These are phyloP conservation scores for Alternaria angustiovoidea DNA, from an alignment of 2,329 filamentous ascomycete species.

Conservation along the genomic window DNA sequence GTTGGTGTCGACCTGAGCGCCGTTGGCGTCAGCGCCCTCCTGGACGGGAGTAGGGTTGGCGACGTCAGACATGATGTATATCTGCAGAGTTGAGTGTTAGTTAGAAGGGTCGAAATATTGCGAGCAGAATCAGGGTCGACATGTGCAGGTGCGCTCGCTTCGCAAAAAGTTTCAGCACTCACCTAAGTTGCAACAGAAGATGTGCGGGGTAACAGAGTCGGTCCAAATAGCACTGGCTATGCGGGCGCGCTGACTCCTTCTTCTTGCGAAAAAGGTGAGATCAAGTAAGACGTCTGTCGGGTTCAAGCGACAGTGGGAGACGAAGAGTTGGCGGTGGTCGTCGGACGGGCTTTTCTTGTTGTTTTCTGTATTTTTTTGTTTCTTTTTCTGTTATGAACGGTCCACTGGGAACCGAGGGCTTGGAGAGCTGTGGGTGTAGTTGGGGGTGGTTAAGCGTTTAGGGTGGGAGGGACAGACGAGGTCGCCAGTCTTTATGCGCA, in stretches of 20 bases:
- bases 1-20: constrained; percentile 74
- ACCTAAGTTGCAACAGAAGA: constrained; percentile 39
- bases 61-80: constrained; percentile 53
- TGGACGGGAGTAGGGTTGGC: constrained; percentile 63
- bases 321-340: constrained; percentile 39
- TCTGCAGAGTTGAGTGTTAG: constrained; percentile 36
- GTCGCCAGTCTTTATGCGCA: constrained; percentile 33
- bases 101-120: constrained; percentile 28
- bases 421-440: constrained; percentile 37
- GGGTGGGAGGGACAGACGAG: constrained; percentile 23
- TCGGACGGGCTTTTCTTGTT: constrained; percentile 43
- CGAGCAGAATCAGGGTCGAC: constrained; percentile 39
- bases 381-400: constrained; percentile 49
- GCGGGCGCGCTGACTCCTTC: constrained; percentile 30
- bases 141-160: constrained; percentile 45
- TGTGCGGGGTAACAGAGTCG: constrained; percentile 28
- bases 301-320: constrained; percentile 40
- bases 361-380: constrained; percentile 52
- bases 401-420: constrained; percentile 43
- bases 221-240: constrained; percentile 31
- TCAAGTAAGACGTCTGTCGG: constrained; percentile 34
- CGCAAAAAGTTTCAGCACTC: constrained; percentile 35
- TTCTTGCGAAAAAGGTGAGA: constrained; percentile 29
- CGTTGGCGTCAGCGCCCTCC: constrained; percentile 76
- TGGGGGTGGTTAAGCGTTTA: constrained; percentile 33